Evolutionary conservation across 495 filamentous ascomycete species (phyloP).

Genomic region (Daldinia bambusicola): DNA sequence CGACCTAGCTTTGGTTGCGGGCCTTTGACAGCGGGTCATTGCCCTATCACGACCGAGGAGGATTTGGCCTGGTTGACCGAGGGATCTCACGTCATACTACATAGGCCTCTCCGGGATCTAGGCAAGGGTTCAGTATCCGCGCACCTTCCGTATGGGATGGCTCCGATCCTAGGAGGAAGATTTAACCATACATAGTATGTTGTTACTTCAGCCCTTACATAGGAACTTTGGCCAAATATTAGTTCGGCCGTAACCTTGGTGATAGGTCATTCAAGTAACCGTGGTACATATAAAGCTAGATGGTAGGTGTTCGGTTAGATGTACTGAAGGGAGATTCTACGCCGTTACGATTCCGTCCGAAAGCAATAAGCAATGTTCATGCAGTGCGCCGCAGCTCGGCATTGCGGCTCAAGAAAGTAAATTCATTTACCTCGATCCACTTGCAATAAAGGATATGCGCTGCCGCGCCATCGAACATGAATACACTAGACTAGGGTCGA

Average conservation of each 20-base stretch:
- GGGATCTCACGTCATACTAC: slow-evolving; percentile 44
- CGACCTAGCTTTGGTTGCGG: slow-evolving; percentile 22
- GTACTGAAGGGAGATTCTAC: not conserved
- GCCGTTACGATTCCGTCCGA: not conserved
- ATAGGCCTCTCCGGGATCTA: slow-evolving; percentile 23
- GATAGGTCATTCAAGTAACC: too few species aligned
- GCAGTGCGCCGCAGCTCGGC: slow-evolving; percentile 16
- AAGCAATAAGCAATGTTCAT: slow-evolving; percentile 19
- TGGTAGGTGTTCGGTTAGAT: not conserved
- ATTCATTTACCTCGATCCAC: slow-evolving; percentile 15
- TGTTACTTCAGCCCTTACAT: slow-evolving; percentile 13
- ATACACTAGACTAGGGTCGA: not conserved
- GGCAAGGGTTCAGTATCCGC: slow-evolving; percentile 14
- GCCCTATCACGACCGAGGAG: slow-evolving; percentile 31
- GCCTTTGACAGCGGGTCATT: slow-evolving; percentile 29
- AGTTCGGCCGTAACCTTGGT: not conserved
- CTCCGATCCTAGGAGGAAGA: slow-evolving; percentile 22
- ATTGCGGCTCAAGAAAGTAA: slow-evolving; percentile 27
- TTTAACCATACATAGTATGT: slow-evolving; percentile 23
- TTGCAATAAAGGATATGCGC: slow-evolving; percentile 1
- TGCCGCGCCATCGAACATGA: slow-evolving; percentile 22
- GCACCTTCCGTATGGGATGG: slow-evolving; percentile 29
- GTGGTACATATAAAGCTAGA: too few species aligned
- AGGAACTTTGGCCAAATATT: slow-evolving; percentile 10
- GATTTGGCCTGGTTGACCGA: slow-evolving; percentile 42